Evolutionary conservation across 2,329 filamentous ascomycete genomes (phyloP).

Genomic region (Arthroderma uncinatum): DNA sequence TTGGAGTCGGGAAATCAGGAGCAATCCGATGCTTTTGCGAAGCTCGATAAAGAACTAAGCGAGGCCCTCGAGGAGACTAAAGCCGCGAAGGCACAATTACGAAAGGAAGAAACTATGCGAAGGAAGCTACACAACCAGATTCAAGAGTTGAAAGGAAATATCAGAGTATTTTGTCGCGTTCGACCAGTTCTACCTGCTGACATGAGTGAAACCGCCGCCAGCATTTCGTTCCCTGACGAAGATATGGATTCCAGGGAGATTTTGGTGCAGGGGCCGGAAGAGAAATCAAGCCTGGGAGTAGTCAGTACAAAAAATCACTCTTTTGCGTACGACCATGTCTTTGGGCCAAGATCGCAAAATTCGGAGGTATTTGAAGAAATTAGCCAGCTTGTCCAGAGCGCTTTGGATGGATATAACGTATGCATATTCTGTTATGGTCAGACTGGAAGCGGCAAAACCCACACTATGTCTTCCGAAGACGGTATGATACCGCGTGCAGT

Average conservation of each 20-base stretch:
- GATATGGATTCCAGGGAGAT: slow-evolving; percentile 81
- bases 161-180: slow-evolving; percentile 94
- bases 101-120: slow-evolving; percentile 80
- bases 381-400: slow-evolving; percentile 90
- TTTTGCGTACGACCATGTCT: slow-evolving; percentile 90
- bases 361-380: slow-evolving; percentile 89
- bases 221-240: slow-evolving; percentile 66
- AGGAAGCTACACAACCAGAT: slow-evolving; percentile 95
- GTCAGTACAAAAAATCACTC: slow-evolving; percentile 67
- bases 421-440: slow-evolving; percentile 99
- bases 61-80: slow-evolving; percentile 62
- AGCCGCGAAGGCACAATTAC: slow-evolving; percentile 65
- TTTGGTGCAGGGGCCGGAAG: slow-evolving; percentile 68
- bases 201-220: slow-evolving; percentile 50
- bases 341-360: slow-evolving; percentile 66
- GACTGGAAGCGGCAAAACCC: slow-evolving; percentile 92
- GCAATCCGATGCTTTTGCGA: slow-evolving; percentile 74
- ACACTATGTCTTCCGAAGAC: slow-evolving; percentile 81
- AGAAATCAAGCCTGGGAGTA: slow-evolving; percentile 67
- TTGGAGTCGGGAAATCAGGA: slow-evolving; percentile 82
- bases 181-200: slow-evolving; percentile 59
- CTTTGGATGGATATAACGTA: slow-evolving; percentile 94
- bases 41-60: slow-evolving; percentile 67
- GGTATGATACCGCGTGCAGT: slow-evolving; percentile 95
- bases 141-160: slow-evolving; percentile 95